A percentile compares a stretch with the other conserved stretches of the same genome.
Evolutionary conservation across 148 eudicot species (phyloP).

Genomic region (Salicornia ramosissima): DNA sequence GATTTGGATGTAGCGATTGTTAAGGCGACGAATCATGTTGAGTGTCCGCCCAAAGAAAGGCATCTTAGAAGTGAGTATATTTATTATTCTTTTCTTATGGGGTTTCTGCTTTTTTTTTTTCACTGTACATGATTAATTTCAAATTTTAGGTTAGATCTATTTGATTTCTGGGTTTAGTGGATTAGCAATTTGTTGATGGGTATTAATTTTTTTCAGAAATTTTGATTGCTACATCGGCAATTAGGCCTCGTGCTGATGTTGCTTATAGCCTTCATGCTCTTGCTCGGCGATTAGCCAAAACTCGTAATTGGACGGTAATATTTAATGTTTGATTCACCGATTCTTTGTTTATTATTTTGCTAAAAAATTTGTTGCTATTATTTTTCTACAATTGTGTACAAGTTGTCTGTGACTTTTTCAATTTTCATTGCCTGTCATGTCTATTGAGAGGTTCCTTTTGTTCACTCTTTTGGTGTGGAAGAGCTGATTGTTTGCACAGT

Average conservation of each 20-base stretch:
- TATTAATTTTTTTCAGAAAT: slow-evolving; percentile 46
- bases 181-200: background rate
- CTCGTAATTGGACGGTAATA: slow-evolving; percentile 94
- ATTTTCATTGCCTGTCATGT: background rate
- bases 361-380: background rate
- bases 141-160: slow-evolving; percentile 13
- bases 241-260: slow-evolving; percentile 93
- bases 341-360: background rate
- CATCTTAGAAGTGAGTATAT: slow-evolving; percentile 75
- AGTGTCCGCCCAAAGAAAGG: slow-evolving; percentile 89
- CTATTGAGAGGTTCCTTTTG: background rate
- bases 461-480: background rate
- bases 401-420: background rate
- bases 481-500: background rate
- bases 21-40: slow-evolving; percentile 96
- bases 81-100: too few species aligned
- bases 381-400: background rate
- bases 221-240: slow-evolving; percentile 65
- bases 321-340: background rate
- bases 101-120: too few species aligned
- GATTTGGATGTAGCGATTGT: slow-evolving; percentile 96
- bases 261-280: slow-evolving; percentile 89
- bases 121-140: background rate
- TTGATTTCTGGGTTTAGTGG: slow-evolving; percentile 1
- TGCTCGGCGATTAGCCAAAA: slow-evolving; percentile 80